These are phyloP conservation scores for Metschnikowia matae DNA, from an alignment of 805 yeast genomes.

Conservation along the genomic window DNA sequence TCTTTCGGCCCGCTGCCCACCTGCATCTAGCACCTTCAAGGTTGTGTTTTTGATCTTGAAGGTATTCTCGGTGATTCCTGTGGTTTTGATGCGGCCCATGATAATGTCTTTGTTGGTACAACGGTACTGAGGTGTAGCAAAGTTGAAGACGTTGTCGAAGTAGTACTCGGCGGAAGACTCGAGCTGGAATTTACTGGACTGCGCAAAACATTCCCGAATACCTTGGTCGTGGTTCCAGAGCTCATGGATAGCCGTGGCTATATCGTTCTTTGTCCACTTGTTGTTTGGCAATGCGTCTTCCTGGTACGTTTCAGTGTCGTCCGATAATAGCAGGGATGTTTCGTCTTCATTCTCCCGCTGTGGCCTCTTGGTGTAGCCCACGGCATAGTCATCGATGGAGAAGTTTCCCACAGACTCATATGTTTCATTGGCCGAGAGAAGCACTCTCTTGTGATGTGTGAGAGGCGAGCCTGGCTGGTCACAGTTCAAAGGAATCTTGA, in stretches of 20 bases:
- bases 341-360: constrained; percentile 5
- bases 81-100: constrained; percentile 88
- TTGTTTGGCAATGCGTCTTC: not conserved
- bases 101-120: constrained; percentile 83
- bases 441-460: constrained; percentile 42
- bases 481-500: constrained; percentile 62
- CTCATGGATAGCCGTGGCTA: constrained; percentile 64
- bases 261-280: constrained; percentile 35
- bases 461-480: constrained; percentile 50
- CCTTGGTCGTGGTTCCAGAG: constrained; percentile 75
- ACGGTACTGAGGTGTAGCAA: constrained; percentile 58
- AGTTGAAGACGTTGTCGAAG: constrained; percentile 65
- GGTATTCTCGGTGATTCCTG: constrained; percentile 87
- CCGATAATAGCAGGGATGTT: constrained; percentile 5
- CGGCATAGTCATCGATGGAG: constrained; percentile 14
- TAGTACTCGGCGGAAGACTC: constrained; percentile 82
- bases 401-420: constrained; percentile 12
- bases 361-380: constrained; percentile 12
- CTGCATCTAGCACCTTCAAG: constrained; percentile 87
- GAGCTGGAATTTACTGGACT: constrained; percentile 75
- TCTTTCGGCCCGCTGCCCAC: constrained; percentile 91
- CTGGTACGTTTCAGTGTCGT: constrained; percentile 9
- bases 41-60: constrained; percentile 61
- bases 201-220: constrained; percentile 50
- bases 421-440: constrained; percentile 46